Conservation (phyloP, 2,329 filamentous ascomycete genomes). For the Exophiala xenobiotica region DNA sequence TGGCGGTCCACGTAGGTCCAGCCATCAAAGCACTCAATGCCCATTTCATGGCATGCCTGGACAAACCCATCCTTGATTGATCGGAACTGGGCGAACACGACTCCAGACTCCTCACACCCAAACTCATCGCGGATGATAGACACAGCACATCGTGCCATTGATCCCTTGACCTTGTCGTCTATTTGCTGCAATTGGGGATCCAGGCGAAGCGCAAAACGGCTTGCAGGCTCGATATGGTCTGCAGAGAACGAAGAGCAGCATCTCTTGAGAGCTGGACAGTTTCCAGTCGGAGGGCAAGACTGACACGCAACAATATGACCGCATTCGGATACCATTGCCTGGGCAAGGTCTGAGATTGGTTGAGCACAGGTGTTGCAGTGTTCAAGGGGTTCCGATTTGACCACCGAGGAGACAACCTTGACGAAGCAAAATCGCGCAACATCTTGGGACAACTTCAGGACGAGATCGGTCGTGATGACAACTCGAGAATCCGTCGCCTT, state of each 20-base stretch:
- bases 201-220: constrained; percentile 2
- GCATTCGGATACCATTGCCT: constrained; percentile 48
- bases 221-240: constrained; percentile 4
- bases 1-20: constrained; percentile 35
- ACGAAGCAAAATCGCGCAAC: constrained; percentile 5
- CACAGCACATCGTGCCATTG: constrained; percentile 50
- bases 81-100: constrained; percentile 55
- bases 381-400: constrained; percentile 6
- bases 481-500: too few species aligned
- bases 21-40: constrained; percentile 36
- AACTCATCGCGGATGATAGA: constrained; percentile 43
- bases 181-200: background rate
- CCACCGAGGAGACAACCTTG: background rate
- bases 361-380: constrained; percentile 38
- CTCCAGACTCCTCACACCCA: constrained; percentile 47
- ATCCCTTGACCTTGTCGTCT: background rate
- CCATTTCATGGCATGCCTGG: constrained; percentile 12
- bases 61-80: constrained; percentile 14
- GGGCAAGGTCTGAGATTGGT: constrained; percentile 31
- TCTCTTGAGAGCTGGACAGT: too few species aligned
- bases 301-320: constrained; percentile 44
- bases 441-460: background rate
- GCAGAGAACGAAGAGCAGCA: constrained; percentile 9
- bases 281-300: background rate
- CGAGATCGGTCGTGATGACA: too few species aligned